Percentiles rank a stretch among this genome's conserved stretches.
Evolutionary conservation across 306 rosid species (phyloP).

Genomic region (Pyrus bretschneideri): DNA sequence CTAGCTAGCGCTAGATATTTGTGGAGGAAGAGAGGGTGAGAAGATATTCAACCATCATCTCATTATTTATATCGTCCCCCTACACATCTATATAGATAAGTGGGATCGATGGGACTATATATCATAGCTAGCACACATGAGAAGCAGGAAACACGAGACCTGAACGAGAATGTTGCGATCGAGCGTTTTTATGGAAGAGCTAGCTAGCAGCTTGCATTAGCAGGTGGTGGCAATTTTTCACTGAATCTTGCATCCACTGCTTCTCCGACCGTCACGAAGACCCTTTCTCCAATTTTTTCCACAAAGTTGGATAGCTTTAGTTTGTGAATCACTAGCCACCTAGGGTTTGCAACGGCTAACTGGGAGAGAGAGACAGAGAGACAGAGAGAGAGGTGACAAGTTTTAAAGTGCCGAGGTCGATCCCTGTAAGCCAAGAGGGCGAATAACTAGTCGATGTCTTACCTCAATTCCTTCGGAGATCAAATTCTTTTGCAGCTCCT

Average conservation of each 20-base stretch:
- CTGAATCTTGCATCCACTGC: slow-evolving; percentile 43
- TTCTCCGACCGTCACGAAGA: slow-evolving; percentile 76
- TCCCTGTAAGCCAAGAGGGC: neutral
- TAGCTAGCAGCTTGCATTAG: neutral
- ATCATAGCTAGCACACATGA: neutral
- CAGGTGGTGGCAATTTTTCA: slow-evolving; percentile 6
- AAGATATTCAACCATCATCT: neutral
- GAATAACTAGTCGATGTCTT: neutral
- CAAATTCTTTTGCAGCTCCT: slow-evolving; percentile 52
- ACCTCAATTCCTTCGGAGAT: slow-evolving; percentile 53
- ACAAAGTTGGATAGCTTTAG: slow-evolving; percentile 59
- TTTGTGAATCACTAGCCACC: slow-evolving; percentile 88
- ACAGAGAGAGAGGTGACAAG: neutral
- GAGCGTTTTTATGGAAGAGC: neutral
- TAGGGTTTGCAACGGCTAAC: slow-evolving; percentile 68
- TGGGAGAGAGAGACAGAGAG: neutral
- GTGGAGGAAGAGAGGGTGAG: neutral
- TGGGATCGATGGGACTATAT: neutral
- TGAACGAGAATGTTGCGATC: neutral
- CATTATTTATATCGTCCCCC: neutral
- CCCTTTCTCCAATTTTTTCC: slow-evolving; percentile 41
- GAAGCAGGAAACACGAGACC: neutral
- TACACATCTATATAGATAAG: neutral
- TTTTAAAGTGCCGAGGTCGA: neutral
- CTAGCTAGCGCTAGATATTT: no score